Percentiles rank a stretch among this genome's conserved stretches.
Conservation (phyloP, 768 basidiomycete genomes). For the Termitomyces sp. region DNA sequence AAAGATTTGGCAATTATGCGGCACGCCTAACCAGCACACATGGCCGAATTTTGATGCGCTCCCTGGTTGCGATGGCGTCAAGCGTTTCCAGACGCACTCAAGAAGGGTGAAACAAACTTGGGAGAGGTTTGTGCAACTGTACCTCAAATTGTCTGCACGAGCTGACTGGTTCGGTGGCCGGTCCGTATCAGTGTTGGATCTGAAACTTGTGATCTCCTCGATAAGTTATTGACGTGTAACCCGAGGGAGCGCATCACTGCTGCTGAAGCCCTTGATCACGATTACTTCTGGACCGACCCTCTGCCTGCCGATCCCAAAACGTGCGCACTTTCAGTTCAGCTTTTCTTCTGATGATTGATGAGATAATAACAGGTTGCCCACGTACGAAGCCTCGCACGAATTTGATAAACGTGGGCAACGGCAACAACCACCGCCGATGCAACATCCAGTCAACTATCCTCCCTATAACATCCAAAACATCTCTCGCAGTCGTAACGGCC, state of each 20-base stretch:
- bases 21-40: slow-evolving; percentile 75
- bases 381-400: slow-evolving; percentile 80
- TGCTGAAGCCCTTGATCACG: slow-evolving; percentile 80
- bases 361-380: slow-evolving; percentile 46
- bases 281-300: slow-evolving; percentile 93
- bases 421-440: slow-evolving; percentile 13
- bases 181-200: slow-evolving; percentile 46
- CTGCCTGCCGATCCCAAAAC: slow-evolving; percentile 80
- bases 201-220: slow-evolving; percentile 78
- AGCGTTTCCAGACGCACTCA: slow-evolving; percentile 47
- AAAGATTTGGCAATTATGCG: slow-evolving; percentile 87
- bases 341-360: neutral
- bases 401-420: slow-evolving; percentile 31
- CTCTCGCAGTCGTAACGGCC: slow-evolving; percentile 17
- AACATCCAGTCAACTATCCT: neutral
- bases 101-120: slow-evolving; percentile 54
- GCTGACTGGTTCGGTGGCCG: slow-evolving; percentile 4
- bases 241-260: slow-evolving; percentile 84
- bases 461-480: neutral
- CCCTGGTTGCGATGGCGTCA: slow-evolving; percentile 78
- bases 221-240: slow-evolving; percentile 77
- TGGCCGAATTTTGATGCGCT: slow-evolving; percentile 76
- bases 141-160: neutral
- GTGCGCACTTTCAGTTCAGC: slow-evolving; percentile 32
- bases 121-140: slow-evolving; percentile 44